phyloP scores from a whole-genome alignment of 352 stramenopile species.

The Globisporangium cylindrosporum region DNA sequence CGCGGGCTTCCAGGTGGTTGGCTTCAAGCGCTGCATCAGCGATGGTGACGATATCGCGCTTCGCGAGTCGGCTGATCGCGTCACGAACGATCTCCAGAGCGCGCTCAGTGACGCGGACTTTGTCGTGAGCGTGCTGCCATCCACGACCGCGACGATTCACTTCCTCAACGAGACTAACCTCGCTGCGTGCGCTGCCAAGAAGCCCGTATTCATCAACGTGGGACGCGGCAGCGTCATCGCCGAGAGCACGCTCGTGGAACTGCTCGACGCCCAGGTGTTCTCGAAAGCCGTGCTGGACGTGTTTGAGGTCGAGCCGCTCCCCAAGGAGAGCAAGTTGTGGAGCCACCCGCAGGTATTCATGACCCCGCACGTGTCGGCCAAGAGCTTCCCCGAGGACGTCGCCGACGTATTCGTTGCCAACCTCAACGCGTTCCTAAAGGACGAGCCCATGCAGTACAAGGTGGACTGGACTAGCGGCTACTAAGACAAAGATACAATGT shows the following conservation, averaged over 20 bases:
- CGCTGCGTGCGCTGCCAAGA: slow-evolving; percentile 37
- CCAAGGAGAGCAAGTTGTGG: slow-evolving; percentile 60
- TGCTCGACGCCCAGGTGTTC: slow-evolving; percentile 60
- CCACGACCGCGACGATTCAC: slow-evolving; percentile 63
- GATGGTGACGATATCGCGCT: slow-evolving; percentile 14
- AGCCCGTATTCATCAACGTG: slow-evolving; percentile 88
- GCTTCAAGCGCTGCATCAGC: slow-evolving; percentile 58
- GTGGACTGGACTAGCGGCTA: slow-evolving; percentile 59
- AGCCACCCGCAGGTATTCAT: slow-evolving; percentile 52
- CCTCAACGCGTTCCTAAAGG: slow-evolving; percentile 42
- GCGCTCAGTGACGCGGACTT: slow-evolving; percentile 61
- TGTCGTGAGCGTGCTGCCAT: slow-evolving; percentile 82
- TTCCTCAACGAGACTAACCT: slow-evolving; percentile 56
- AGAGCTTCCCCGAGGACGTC: slow-evolving; percentile 74
- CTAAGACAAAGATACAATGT: slow-evolving; percentile 16
- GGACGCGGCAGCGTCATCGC: slow-evolving; percentile 79
- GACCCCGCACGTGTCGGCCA: slow-evolving; percentile 79
- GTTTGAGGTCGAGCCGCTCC: slow-evolving; percentile 56
- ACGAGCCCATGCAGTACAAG: slow-evolving; percentile 36
- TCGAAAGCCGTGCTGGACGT: slow-evolving; percentile 65
- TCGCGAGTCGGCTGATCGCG: slow-evolving; percentile 26
- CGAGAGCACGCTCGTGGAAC: slow-evolving; percentile 47
- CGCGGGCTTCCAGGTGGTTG: slow-evolving; percentile 61
- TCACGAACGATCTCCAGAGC: slow-evolving; percentile 46
- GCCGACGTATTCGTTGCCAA: slow-evolving; percentile 69